These are phyloP conservation scores for Aspergillus coremiiformis DNA, from an alignment of 495 filamentous ascomycete genomes.

Conservation along the genomic window DNA sequence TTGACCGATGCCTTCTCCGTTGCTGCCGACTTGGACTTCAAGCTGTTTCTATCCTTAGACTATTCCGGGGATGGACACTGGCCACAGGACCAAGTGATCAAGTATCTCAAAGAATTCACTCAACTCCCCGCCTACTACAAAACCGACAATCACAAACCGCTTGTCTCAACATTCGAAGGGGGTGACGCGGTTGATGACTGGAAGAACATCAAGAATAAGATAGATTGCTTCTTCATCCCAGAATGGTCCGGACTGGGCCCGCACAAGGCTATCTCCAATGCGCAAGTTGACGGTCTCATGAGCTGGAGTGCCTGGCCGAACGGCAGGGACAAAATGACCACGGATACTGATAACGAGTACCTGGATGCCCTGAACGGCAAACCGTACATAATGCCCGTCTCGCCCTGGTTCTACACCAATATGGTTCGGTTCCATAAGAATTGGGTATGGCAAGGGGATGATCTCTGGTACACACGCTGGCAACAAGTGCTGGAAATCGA, in stretches of 20 bases:
- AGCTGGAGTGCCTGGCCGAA: slow-evolving; percentile 72
- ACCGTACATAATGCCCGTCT: slow-evolving; percentile 70
- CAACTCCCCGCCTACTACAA: slow-evolving; percentile 45
- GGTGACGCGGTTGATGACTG: slow-evolving; percentile 51
- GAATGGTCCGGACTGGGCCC: slow-evolving; percentile 55
- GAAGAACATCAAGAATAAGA: slow-evolving; percentile 45
- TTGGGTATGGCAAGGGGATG: slow-evolving; percentile 63
- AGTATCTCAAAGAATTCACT: slow-evolving; percentile 50
- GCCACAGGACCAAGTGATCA: slow-evolving; percentile 46
- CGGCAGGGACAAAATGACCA: slow-evolving; percentile 45
- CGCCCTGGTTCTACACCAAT: slow-evolving; percentile 68
- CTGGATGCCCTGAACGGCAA: slow-evolving; percentile 40
- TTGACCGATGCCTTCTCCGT: slow-evolving; percentile 47
- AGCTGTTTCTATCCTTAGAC: slow-evolving; percentile 67
- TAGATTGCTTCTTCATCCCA: slow-evolving; percentile 52
- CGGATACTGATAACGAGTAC: slow-evolving; percentile 48
- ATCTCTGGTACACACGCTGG: slow-evolving; percentile 68
- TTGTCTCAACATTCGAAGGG: slow-evolving; percentile 73
- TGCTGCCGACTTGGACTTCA: slow-evolving; percentile 50
- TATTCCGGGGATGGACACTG: slow-evolving; percentile 52
- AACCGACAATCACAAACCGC: slow-evolving; percentile 36
- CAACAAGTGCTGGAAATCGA: slow-evolving; percentile 51
- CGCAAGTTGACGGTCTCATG: slow-evolving; percentile 55
- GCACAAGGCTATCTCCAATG: slow-evolving; percentile 30
- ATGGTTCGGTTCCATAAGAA: slow-evolving; percentile 60